Conservation (phyloP, 2,329 filamentous ascomycete genomes). For the Pestalotiopsis fici region DNA sequence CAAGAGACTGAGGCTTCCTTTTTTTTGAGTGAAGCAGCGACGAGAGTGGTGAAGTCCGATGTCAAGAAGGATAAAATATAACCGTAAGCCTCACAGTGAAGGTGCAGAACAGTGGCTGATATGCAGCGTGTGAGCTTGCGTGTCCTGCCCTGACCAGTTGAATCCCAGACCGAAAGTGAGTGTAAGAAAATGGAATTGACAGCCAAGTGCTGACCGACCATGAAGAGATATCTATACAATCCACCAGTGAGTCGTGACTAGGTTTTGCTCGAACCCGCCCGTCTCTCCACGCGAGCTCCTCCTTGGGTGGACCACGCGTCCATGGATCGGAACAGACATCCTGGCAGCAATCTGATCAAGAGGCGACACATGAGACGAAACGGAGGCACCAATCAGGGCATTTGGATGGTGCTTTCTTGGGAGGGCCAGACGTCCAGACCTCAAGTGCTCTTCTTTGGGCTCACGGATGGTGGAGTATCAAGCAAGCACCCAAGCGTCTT, state of each 20-base stretch:
- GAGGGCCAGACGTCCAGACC: background rate
- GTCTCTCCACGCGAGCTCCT: background rate
- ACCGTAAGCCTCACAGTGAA: background rate
- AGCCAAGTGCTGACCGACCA: background rate
- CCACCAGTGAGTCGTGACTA: background rate
- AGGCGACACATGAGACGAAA: background rate
- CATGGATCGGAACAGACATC: background rate
- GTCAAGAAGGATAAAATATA: background rate
- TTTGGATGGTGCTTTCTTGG: background rate
- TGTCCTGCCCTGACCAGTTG: background rate
- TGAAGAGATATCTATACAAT: background rate
- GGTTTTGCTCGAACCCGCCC: background rate
- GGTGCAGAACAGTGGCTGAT: background rate
- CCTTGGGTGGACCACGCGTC: background rate
- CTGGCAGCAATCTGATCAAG: slow-evolving; percentile 1
- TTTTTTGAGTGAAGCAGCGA: background rate
- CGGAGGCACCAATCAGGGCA: slow-evolving; percentile 8
- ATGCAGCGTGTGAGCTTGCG: background rate
- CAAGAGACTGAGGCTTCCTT: slow-evolving; percentile 9
- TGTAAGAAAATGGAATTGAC: background rate
- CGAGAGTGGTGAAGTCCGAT: background rate
- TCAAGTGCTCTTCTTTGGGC: background rate
- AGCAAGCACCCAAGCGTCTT: background rate
- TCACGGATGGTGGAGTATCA: background rate
- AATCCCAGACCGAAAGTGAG: background rate